phyloP scores from a whole-genome alignment of 2,329 filamentous ascomycete species.

The Celoporthe dispersa region DNA sequence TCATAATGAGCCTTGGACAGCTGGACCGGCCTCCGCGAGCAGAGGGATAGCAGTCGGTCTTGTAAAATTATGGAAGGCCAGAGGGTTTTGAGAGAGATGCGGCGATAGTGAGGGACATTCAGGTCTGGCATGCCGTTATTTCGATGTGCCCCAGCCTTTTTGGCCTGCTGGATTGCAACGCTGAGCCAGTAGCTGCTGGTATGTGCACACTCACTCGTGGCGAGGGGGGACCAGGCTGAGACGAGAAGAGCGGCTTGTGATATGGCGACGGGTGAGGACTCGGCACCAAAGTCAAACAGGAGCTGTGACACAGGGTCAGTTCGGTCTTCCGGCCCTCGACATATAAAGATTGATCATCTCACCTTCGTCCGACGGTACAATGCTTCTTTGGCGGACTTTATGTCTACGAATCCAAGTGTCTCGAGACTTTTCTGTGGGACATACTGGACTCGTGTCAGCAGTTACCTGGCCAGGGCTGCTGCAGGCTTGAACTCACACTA shows the following conservation, averaged over 20 bases:
- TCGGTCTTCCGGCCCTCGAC: background rate
- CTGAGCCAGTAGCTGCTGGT: conserved; percentile 50
- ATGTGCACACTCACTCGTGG: conserved; percentile 35
- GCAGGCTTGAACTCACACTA: conserved; percentile 37
- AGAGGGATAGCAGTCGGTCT: conserved; percentile 42
- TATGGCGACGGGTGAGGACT: conserved; percentile 46
- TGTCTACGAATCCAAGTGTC: conserved; percentile 47
- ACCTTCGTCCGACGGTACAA: conserved; percentile 51
- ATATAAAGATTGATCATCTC: background rate
- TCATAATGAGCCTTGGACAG: conserved; percentile 38
- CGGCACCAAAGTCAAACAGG: conserved; percentile 50
- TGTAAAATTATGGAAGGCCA: conserved; percentile 46
- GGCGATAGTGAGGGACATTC: background rate
- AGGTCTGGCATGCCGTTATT: background rate
- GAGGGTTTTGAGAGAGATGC: conserved; percentile 39
- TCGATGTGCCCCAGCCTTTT: conserved; percentile 47
- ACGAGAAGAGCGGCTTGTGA: conserved; percentile 49
- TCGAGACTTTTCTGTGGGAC: conserved; percentile 46
- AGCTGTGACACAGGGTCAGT: conserved; percentile 35
- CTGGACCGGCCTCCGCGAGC: conserved; percentile 41
- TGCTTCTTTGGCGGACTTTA: conserved; percentile 48
- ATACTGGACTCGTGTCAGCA: conserved; percentile 36
- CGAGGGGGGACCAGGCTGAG: conserved; percentile 46
- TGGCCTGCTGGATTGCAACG: conserved; percentile 54
- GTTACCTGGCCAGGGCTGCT: background rate